phyloP scores from a whole-genome alignment of 2,329 filamentous ascomycete genomes.

The Amauroascus niger region DNA sequence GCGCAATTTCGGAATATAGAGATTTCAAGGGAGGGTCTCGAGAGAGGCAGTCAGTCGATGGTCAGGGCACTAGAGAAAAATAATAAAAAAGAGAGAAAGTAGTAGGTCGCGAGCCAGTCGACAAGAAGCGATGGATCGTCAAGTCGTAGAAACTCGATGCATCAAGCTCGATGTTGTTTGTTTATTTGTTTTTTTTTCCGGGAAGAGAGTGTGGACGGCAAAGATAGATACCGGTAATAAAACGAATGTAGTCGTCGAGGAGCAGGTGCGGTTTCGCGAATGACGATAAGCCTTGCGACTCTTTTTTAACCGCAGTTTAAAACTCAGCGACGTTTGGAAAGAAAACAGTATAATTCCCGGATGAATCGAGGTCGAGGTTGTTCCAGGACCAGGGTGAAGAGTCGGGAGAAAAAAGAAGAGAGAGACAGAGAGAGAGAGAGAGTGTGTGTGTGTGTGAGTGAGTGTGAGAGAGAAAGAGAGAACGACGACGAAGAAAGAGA shows the following conservation, averaged over 20 bases:
- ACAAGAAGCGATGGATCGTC: conserved; percentile 16
- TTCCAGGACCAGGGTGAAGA: conserved; percentile 10
- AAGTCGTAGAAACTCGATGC: conserved; percentile 20
- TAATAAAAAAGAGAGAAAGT: neutral
- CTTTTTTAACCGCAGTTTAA: neutral
- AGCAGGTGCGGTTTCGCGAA: neutral
- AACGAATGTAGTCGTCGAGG: conserved; percentile 9
- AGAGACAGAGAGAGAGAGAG: too few species aligned
- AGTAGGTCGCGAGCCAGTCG: conserved; percentile 18
- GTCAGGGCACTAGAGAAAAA: neutral
- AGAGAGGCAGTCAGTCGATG: too few species aligned
- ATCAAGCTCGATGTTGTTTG: conserved; percentile 17
- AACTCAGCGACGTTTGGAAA: neutral
- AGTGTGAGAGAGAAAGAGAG: too few species aligned
- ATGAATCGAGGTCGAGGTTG: neutral
- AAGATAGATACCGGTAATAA: neutral
- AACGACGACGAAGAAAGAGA: too few species aligned
- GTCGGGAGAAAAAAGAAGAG: neutral
- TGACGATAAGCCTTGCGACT: conserved; percentile 5
- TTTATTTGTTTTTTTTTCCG: too few species aligned
- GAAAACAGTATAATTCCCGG: neutral
- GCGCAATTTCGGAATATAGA: neutral
- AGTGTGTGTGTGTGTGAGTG: too few species aligned
- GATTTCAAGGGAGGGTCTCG: neutral
- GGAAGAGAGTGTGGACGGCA: conserved; percentile 7